phyloP scores from a whole-genome alignment of 129 eudicot species.

The Flaveria robusta region DNA sequence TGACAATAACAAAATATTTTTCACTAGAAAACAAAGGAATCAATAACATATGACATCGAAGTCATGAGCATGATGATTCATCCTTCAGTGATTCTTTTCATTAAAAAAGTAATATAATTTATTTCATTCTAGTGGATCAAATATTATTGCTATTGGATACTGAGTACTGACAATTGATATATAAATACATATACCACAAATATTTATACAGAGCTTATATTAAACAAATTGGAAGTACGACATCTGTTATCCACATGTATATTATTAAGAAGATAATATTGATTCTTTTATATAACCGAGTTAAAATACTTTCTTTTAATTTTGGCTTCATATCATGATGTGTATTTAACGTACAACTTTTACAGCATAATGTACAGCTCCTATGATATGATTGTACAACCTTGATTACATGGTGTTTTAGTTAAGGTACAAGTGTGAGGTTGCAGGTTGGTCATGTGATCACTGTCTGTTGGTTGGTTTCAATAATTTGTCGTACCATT shows the following conservation, averaged over 20 bases:
- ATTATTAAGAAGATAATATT: background rate
- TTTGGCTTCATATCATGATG: background rate
- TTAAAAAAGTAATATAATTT: background rate
- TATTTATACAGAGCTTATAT: background rate
- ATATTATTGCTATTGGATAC: background rate
- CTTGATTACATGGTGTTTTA: conserved; percentile 25
- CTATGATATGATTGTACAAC: conserved; percentile 19
- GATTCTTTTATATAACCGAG: too few species aligned
- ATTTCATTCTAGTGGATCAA: background rate
- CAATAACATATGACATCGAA: conserved; percentile 1
- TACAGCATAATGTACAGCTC: conserved; percentile 13
- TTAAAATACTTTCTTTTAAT: too few species aligned
- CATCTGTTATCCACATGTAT: background rate
- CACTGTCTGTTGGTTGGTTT: conserved; percentile 39
- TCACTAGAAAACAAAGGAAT: background rate
- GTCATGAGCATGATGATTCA: background rate
- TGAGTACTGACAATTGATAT: background rate
- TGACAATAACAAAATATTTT: background rate
- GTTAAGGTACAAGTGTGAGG: conserved; percentile 35
- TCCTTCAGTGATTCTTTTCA: background rate
- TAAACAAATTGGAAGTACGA: background rate
- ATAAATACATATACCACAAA: background rate
- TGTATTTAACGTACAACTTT: conserved; percentile 4
- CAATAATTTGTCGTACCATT: conserved; percentile 36
- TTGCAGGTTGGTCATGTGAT: conserved; percentile 42